Evolutionary conservation across 257 asterid species (phyloP), one percentile per base, ranked within the genome.

Genomic region (Cinchona pubescens): DNA sequence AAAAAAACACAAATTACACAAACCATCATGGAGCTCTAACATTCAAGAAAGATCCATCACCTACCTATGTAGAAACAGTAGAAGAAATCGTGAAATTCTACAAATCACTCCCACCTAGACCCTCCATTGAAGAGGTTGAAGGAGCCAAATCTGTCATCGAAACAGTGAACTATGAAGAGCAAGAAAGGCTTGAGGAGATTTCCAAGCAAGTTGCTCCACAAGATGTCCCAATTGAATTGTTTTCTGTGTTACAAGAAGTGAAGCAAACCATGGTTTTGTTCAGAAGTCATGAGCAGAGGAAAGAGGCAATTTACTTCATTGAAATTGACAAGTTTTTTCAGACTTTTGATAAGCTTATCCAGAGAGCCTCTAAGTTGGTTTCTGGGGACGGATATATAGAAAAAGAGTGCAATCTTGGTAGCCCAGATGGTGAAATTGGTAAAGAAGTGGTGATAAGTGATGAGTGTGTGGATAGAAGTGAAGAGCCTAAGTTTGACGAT

Each of bases 121-220:
- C 97, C 7, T 83, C 97, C 21, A 70, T 90, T 40, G 88, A 88
- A 56, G 91, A 88, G 35, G 79, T 89, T 18, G 92, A 86, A 78
- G 93, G 96, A 61, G 91, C 97, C 78, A 55, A 62, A n/a, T 87
- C 96, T 60, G 85, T 88, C 4, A 76, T 92, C 78, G 81, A 84
- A 21, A 69, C 92, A 21, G 86, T 76, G 13, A 85, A 88, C 71
- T 55, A 76, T 68, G 90, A 89, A 80, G 88, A 87, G 43, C 74
- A 73, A 15, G 79, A 80, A 49, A 86, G 75, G 42, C 75, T 86
- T 18, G 94, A 85, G 66, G 90, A 86, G 76, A 90, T 89, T 71
- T 83, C 87, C 64, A 79, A 80, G 62, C 83, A 78, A 73, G 68
- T 14, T 11, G 78, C 79, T 9, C 88, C 85, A 43, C 46, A 49